These are phyloP conservation scores for Lagenaria siceraria DNA, from an alignment of 306 rosid genomes.

Conservation along the genomic window DNA sequence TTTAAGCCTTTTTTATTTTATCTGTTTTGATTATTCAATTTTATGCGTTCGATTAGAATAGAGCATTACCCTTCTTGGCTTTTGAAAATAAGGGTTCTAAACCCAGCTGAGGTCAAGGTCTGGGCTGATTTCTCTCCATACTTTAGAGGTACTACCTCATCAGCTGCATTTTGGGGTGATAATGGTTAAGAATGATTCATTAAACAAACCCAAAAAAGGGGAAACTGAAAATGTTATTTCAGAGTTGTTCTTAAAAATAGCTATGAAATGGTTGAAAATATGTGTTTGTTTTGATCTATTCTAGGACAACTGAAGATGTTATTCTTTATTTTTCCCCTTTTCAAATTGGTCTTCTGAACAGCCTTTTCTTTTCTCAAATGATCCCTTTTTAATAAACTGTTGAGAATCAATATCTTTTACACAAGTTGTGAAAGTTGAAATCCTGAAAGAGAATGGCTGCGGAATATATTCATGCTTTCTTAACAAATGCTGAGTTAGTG, in stretches of 20 bases:
- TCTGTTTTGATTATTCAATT: not conserved
- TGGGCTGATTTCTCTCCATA: conserved; percentile 81
- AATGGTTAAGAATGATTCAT: conserved; percentile 7
- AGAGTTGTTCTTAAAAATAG: not conserved
- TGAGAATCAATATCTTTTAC: not conserved
- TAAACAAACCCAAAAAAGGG: not conserved
- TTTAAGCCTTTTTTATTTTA: not conserved
- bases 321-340: not conserved
- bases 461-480: not conserved
- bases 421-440: not conserved
- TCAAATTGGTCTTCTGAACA: not conserved
- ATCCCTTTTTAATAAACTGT: not conserved
- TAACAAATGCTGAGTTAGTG: not conserved
- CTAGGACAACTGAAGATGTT: not conserved
- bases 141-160: conserved; percentile 58
- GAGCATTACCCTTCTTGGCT: conserved; percentile 63
- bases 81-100: conserved; percentile 55
- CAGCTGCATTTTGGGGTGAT: conserved; percentile 24
- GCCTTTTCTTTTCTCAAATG: not conserved
- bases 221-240: not conserved
- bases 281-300: not conserved
- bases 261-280: not conserved
- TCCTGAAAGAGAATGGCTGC: not conserved
- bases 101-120: conserved; percentile 62
- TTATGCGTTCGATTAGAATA: not conserved